These are phyloP conservation scores for Apocynum venetum DNA, from an alignment of 257 asterid genomes.

Conservation along the genomic window DNA sequence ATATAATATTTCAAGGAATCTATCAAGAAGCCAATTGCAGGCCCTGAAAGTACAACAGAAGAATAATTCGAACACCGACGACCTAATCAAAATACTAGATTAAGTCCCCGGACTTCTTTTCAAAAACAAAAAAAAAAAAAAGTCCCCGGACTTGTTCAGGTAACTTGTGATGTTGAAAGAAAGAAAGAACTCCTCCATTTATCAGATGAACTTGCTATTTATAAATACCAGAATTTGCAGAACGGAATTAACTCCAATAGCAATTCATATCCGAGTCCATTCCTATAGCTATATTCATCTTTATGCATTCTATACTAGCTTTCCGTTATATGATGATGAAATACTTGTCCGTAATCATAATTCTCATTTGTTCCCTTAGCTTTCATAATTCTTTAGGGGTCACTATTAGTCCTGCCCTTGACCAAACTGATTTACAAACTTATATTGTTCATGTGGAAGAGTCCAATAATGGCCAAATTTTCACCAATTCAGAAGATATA, in stretches of 20 bases:
- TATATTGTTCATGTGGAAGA: constrained; percentile 35
- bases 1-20: no score
- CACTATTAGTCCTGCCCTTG: neutral
- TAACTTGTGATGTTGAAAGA: neutral
- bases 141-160: neutral
- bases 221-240: neutral
- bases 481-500: constrained; percentile 6
- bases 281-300: no score
- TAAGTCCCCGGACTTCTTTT: no score
- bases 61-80: neutral
- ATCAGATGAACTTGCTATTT: no score
- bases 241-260: neutral
- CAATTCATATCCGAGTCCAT: neutral
- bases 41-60: neutral
- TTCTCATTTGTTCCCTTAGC: neutral
- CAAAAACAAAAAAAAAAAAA: no score
- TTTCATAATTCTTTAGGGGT: neutral
- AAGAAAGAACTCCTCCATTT: neutral
- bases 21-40: neutral
- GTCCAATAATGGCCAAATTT: neutral
- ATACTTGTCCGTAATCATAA: neutral
- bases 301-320: no score
- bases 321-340: neutral
- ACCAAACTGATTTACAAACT: constrained; percentile 8
- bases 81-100: neutral